Conservation (phyloP, 495 filamentous ascomycete genomes). For the Aspergillus affinis region DNA sequence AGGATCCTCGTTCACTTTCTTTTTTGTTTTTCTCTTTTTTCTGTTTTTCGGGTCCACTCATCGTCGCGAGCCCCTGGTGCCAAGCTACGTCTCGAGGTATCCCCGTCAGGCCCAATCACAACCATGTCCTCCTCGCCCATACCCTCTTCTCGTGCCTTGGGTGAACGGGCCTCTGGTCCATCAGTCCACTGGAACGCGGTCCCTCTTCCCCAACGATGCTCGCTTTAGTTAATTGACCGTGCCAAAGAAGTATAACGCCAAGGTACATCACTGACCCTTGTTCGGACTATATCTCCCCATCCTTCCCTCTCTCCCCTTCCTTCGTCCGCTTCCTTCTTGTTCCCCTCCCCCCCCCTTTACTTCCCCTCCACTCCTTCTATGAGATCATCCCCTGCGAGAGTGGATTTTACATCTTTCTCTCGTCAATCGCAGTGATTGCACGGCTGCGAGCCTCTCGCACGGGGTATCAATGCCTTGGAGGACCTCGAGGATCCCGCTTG, state of each 20-base stretch:
- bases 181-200: constrained; percentile 9
- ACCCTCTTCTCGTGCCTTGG: constrained; percentile 7
- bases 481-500: not conserved
- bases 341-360: constrained; percentile 9
- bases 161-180: constrained; percentile 21
- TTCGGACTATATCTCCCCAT: constrained; percentile 19
- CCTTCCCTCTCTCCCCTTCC: constrained; percentile 6
- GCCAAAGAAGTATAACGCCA: constrained; percentile 1
- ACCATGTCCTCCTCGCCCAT: constrained; percentile 17
- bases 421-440: constrained; percentile 17
- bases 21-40: constrained; percentile 11
- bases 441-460: constrained; percentile 23
- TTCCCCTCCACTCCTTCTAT: not conserved
- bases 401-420: not conserved
- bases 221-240: not conserved
- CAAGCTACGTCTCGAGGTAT: constrained; percentile 19
- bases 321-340: constrained; percentile 4
- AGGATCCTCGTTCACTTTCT: constrained; percentile 9
- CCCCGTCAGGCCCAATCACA: constrained; percentile 5
- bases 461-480: constrained; percentile 11
- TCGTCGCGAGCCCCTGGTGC: constrained; percentile 17
- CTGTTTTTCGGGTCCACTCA: not conserved
- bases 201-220: constrained; percentile 1
- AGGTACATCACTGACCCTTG: constrained; percentile 3
- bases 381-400: not conserved